phyloP scores from a whole-genome alignment of 352 stramenopile species.

The Globisporangium parvum region DNA sequence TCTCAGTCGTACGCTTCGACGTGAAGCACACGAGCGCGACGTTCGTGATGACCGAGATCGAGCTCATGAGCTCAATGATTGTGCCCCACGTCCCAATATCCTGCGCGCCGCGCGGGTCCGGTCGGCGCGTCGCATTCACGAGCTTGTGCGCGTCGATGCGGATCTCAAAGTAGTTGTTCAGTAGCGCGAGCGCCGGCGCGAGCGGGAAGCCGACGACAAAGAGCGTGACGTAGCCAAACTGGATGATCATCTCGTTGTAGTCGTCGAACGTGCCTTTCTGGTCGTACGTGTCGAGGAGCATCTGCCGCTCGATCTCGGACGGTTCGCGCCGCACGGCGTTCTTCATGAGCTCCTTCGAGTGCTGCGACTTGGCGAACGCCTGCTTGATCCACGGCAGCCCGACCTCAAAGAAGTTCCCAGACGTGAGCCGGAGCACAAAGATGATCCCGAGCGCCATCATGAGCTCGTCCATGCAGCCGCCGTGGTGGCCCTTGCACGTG shows the following conservation, averaged over 20 bases:
- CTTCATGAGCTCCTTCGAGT: conserved; percentile 25
- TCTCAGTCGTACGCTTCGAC: conserved; percentile 49
- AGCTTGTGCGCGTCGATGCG: conserved; percentile 87
- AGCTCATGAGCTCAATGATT: conserved; percentile 87
- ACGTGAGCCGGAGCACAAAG: conserved; percentile 63
- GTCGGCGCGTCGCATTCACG: conserved; percentile 60
- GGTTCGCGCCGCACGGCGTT: conserved; percentile 26
- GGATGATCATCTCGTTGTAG: conserved; percentile 88
- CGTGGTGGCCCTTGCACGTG: conserved; percentile 32
- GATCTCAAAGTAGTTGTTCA: conserved; percentile 93
- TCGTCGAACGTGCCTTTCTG: conserved; percentile 76
- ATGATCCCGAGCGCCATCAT: conserved; percentile 75
- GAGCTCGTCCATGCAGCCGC: conserved; percentile 74
- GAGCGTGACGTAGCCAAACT: conserved; percentile 90
- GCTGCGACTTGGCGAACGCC: conserved; percentile 23
- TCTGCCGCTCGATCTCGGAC: conserved; percentile 53
- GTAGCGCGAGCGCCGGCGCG: conserved; percentile 79
- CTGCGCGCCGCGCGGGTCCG: conserved; percentile 67
- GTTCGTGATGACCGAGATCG: conserved; percentile 89
- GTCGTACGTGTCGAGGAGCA: conserved; percentile 63
- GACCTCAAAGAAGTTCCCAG: conserved; percentile 73
- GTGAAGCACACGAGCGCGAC: conserved; percentile 92
- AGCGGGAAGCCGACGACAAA: conserved; percentile 92
- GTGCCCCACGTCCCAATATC: conserved; percentile 92
- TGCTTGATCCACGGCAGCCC: conserved; percentile 70